phyloP scores from a whole-genome alignment of 106 monocot genomes.

The Cymbidium sinense region DNA sequence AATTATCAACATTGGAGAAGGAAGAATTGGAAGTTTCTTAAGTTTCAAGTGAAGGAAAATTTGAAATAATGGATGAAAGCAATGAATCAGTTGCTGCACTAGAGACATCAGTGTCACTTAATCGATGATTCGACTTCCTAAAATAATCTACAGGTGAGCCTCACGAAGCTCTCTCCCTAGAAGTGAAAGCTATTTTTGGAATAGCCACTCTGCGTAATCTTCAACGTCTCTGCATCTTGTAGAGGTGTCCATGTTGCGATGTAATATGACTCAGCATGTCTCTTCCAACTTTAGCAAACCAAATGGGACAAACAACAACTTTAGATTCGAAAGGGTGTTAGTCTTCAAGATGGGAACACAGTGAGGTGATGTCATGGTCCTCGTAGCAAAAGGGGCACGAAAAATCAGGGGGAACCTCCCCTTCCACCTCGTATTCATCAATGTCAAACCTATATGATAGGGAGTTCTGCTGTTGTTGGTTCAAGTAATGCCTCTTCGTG shows the following conservation, averaged over 20 bases:
- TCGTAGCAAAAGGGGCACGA: too few relatives aligned
- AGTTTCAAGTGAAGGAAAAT: conserved; percentile 53
- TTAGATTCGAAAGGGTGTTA: too few relatives aligned
- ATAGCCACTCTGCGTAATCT: conserved; percentile 53
- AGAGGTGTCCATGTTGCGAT: conserved; percentile 71
- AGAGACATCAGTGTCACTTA: conserved; percentile 33
- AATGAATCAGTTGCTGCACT: conserved; percentile 53
- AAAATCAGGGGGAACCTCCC: too few relatives aligned
- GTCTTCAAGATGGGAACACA: too few relatives aligned
- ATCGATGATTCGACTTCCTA: conserved; percentile 62
- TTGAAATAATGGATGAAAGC: conserved; percentile 66
- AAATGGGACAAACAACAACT: conserved; percentile 84
- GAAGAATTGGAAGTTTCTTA: conserved; percentile 59
- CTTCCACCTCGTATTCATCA: too few relatives aligned
- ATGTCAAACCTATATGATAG: too few relatives aligned
- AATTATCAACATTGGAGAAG: conserved; percentile 32
- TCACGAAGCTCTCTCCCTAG: conserved; percentile 77
- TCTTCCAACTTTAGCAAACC: conserved; percentile 56
- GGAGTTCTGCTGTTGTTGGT: too few relatives aligned
- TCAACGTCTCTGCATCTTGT: conserved; percentile 72
- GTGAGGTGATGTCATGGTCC: too few relatives aligned
- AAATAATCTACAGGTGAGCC: conserved; percentile 76
- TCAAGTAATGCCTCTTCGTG: too few relatives aligned
- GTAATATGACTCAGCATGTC: conserved; percentile 90
- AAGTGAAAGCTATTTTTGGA: conserved; percentile 64